phyloP scores from a whole-genome alignment of 768 basidiomycete genomes.

The Lactifluus piperatus region DNA sequence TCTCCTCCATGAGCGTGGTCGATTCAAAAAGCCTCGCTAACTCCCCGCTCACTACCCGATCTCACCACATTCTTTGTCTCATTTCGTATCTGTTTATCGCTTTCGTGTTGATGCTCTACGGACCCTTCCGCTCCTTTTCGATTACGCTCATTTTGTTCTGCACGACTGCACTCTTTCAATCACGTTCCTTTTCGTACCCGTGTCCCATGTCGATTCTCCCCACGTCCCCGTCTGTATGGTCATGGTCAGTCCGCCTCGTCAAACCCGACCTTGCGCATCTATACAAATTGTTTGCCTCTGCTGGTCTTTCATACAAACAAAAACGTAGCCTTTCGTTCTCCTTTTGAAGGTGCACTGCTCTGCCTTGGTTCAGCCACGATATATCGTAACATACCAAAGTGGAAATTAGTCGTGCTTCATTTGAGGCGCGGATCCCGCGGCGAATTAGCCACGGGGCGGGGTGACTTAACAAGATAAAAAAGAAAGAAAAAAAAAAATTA shows the following conservation, averaged over 20 bases:
- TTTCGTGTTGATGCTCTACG: neutral
- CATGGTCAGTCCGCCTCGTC: neutral
- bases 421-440: slow-evolving; percentile 6
- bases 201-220: neutral
- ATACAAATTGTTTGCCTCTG: neutral
- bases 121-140: slow-evolving; percentile 6
- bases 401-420: neutral
- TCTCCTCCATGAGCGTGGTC: neutral
- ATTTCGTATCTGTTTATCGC: neutral
- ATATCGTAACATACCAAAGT: neutral
- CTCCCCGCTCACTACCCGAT: neutral
- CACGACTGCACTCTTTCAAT: neutral
- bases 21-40: neutral
- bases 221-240: neutral
- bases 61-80: neutral
- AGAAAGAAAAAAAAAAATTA: neutral
- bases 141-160: neutral
- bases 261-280: slow-evolving; percentile 7
- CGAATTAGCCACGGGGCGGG: too few species aligned
- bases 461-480: too few species aligned
- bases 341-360: neutral
- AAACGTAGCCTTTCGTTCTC: neutral
- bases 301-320: neutral
- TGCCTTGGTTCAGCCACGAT: neutral
- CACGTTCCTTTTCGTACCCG: neutral